Conservation (phyloP, 2,329 filamentous ascomycete species). For the Penicillium hesseltinei region DNA sequence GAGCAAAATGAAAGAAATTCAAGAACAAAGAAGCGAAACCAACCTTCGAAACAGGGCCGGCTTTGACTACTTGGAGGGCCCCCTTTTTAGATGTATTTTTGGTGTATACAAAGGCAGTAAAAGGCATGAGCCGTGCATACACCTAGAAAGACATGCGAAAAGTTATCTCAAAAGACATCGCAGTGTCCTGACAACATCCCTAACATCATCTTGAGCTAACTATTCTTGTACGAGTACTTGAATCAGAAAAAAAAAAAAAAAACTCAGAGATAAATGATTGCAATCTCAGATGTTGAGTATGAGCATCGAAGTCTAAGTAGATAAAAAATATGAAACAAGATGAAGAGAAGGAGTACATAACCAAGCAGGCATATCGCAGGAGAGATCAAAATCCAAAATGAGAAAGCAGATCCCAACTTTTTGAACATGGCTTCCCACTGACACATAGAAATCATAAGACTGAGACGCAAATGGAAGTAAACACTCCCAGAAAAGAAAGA, state of each 20-base stretch:
- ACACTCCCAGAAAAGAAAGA: slow-evolving; percentile 1
- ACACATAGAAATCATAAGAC: slow-evolving; percentile 6
- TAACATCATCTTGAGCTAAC: not conserved
- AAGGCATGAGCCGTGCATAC: too few species aligned
- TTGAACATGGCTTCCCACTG: not conserved
- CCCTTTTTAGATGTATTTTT: not conserved
- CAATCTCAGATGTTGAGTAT: not conserved
- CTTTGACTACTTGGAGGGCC: not conserved
- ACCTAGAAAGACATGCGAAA: too few species aligned
- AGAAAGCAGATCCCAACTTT: not conserved
- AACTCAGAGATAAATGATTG: not conserved
- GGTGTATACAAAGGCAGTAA: not conserved
- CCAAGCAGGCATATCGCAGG: slow-evolving; percentile 1
- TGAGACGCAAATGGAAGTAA: not conserved
- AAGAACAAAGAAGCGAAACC: not conserved
- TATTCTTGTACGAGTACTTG: not conserved
- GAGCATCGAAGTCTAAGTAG: not conserved
- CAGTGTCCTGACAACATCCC: not conserved
- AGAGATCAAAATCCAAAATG: not conserved
- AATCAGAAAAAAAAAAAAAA: not conserved
- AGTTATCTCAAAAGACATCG: not conserved
- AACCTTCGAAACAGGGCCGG: not conserved
- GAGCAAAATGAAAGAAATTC: not conserved
- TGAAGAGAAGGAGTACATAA: slow-evolving; percentile 1
- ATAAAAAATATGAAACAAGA: not conserved